Evolutionary conservation across 2,329 filamentous ascomycete genomes (phyloP).

Genomic region (Emydomyces testavorans): DNA sequence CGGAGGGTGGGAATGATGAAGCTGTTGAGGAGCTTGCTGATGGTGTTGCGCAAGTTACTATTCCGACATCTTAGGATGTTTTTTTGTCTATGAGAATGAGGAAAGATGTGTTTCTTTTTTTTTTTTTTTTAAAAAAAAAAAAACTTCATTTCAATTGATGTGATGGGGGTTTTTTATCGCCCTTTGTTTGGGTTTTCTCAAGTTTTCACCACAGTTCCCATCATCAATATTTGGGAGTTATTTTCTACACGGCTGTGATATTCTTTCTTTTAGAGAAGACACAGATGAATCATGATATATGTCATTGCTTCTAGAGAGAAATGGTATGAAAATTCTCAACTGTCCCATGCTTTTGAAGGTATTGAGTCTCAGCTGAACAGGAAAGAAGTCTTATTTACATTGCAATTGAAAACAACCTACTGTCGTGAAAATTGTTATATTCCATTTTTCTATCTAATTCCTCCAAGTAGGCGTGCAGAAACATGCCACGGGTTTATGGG

Average conservation of each 20-base stretch:
- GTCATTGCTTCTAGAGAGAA: neutral
- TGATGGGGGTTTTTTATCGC: neutral
- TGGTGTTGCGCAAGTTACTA: slow-evolving; percentile 33
- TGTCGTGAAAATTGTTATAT: neutral
- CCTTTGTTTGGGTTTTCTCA: neutral
- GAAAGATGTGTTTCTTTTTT: neutral
- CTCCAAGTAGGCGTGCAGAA: neutral
- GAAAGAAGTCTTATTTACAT: no score
- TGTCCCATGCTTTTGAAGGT: neutral
- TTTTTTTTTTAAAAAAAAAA: no score
- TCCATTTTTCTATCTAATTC: neutral
- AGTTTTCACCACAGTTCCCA: neutral
- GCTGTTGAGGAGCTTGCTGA: slow-evolving; percentile 33
- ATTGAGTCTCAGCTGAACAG: no score
- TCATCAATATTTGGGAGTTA: neutral
- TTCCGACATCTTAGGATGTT: slow-evolving; percentile 33
- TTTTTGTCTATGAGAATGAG: neutral
- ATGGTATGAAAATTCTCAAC: no score
- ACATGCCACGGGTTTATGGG: neutral
- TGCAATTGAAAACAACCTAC: neutral
- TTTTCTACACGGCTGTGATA: no score
- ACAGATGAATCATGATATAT: neutral
- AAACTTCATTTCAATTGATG: no score
- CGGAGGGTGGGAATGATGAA: slow-evolving; percentile 24
- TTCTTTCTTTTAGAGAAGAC: neutral